Percentiles rank a stretch among this genome's conserved stretches.
Conservation (phyloP, 495 filamentous ascomycete species). For the Penicillium riverlandense region DNA sequence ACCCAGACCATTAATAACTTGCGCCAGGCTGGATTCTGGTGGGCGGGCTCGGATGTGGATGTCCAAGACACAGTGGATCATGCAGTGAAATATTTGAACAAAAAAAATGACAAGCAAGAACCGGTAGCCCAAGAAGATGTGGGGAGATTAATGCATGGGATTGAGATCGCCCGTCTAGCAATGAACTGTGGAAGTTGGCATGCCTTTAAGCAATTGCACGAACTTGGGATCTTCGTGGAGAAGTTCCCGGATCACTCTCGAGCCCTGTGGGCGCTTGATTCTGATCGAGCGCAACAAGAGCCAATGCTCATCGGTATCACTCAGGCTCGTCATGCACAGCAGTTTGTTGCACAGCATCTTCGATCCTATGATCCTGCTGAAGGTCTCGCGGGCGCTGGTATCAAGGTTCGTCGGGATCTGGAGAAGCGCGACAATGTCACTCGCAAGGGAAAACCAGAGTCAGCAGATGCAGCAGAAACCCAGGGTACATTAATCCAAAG, state of each 20-base stretch:
- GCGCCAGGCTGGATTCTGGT: slow-evolving; percentile 83
- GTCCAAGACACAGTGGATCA: slow-evolving; percentile 55
- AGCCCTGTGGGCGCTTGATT: slow-evolving; percentile 57
- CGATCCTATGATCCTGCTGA: slow-evolving; percentile 37
- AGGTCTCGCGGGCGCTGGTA: slow-evolving; percentile 44
- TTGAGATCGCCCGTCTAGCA: slow-evolving; percentile 53
- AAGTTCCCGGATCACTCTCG: slow-evolving; percentile 48
- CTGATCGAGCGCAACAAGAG: slow-evolving; percentile 12
- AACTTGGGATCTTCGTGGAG: slow-evolving; percentile 68
- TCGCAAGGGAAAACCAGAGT: slow-evolving; percentile 11
- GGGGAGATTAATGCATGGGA: slow-evolving; percentile 50
- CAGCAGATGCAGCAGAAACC: slow-evolving; percentile 4
- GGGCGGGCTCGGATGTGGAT: slow-evolving; percentile 68
- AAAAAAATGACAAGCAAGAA: slow-evolving; percentile 31
- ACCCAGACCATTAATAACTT: slow-evolving; percentile 67
- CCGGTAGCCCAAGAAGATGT: slow-evolving; percentile 53
- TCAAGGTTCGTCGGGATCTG: slow-evolving; percentile 28
- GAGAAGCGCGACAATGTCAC: slow-evolving; percentile 11
- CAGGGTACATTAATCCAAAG: slow-evolving; percentile 9
- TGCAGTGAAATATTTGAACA: slow-evolving; percentile 53
- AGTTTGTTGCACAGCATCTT: slow-evolving; percentile 49
- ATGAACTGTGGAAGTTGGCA: slow-evolving; percentile 54
- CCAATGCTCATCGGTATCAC: slow-evolving; percentile 46
- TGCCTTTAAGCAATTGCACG: slow-evolving; percentile 58
- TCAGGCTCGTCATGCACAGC: slow-evolving; percentile 51